Base-by-base conservation (phyloP, 371 early-diverging fungal genomes). In the Lichtheimia corymbifera region DNA sequence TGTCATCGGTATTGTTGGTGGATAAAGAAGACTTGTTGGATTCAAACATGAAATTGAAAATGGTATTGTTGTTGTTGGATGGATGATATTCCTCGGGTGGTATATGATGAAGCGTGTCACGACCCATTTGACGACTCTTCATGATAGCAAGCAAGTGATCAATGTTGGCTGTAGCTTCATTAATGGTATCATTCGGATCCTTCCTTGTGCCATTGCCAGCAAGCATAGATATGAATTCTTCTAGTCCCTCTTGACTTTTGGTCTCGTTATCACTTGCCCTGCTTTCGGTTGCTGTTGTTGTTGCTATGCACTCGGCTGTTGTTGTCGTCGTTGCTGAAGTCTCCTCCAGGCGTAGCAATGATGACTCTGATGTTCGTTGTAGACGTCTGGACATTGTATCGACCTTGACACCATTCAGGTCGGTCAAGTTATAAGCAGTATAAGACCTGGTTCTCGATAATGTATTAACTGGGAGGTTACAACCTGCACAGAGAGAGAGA, bases 91-190 rank as follows among this genome's bases (percentile, higher is more conserved):
- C 18, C 25, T 30, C 42, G 27, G 63, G 24, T 25, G 28, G 22
- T 20, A 17, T 13, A 11, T 14, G 42, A 18, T 30, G 57, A 27
- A 58, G 20, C 20, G 13, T 20, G 45, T 58, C 63, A 27, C 51
- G 56, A 35, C 44, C 41, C 27, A 62, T 30, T 17, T 55, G 55
- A 43, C 56, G 63, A 35, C 50, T 42, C 20, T 56, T 50, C 57
- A 62, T 55, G 22, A 55, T 47, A 4, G 56, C 44, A n/a, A 62
- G 50, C 51, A 62, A 62, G 44, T 50, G 40, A 43, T 62, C 63
- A 20, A 56, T 50, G 17, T 62, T 47, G 30, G 57, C 35, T 15
- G 45, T 50, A 45, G 50, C 27, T 42, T 58, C 59, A 45, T 54
- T 13, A 2, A 47, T 5, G 22, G n/a, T 47, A 47, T 22, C 22